Evolutionary conservation across 306 rosid genomes (phyloP).

Genomic region (Malus sylvestris): DNA sequence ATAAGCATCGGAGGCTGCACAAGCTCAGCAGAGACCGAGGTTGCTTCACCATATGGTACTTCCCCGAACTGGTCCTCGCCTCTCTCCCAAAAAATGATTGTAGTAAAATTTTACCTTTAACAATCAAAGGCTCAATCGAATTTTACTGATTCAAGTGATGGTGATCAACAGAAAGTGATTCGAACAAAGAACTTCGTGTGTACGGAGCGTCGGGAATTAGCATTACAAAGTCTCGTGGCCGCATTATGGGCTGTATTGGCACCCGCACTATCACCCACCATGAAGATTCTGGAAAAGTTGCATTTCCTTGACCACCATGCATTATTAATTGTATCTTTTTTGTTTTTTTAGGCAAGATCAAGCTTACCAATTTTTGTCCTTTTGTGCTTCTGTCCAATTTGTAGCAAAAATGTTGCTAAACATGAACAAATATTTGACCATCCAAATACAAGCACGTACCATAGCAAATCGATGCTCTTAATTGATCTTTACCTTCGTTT

Average conservation of each 20-base stretch:
- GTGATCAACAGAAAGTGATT: too few species aligned
- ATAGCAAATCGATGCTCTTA: slow-evolving; percentile 13
- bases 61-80: slow-evolving; percentile 59
- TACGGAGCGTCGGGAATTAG: background rate
- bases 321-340: background rate
- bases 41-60: slow-evolving; percentile 22
- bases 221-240: slow-evolving; percentile 21
- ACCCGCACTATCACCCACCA: slow-evolving; percentile 88
- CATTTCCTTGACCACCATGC: slow-evolving; percentile 56
- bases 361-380: background rate
- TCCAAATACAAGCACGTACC: background rate
- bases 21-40: slow-evolving; percentile 45
- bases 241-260: slow-evolving; percentile 70
- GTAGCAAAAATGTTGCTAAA: background rate
- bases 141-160: too few species aligned
- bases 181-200: background rate
- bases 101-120: slow-evolving; percentile 50
- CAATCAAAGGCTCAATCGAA: slow-evolving; percentile 21
- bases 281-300: slow-evolving; percentile 47
- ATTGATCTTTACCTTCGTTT: slow-evolving; percentile 15
- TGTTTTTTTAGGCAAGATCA: background rate
- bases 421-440: background rate
- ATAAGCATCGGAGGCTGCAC: slow-evolving; percentile 58
- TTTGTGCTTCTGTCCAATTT: background rate
- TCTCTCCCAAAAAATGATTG: slow-evolving; percentile 88